These are phyloP conservation scores for Hyphodiscus hymeniophilus DNA, from an alignment of 495 filamentous ascomycete species.

Conservation along the genomic window DNA sequence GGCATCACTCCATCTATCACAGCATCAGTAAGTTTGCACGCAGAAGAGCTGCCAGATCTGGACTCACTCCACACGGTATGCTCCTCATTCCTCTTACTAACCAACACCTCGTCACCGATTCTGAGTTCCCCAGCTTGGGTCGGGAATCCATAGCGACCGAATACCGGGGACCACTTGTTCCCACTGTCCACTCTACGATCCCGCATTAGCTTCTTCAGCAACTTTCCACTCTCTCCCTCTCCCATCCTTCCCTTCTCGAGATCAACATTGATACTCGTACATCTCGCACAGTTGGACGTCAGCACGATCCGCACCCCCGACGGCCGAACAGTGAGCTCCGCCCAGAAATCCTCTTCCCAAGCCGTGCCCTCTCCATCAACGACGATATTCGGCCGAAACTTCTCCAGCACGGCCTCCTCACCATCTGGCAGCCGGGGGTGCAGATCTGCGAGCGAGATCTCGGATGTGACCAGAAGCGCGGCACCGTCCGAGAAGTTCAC, in stretches of 20 bases:
- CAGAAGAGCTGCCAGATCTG: not conserved
- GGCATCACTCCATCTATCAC: constrained; percentile 6
- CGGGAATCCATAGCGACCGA: constrained; percentile 73
- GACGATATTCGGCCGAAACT: constrained; percentile 83
- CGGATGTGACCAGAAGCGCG: constrained; percentile 62
- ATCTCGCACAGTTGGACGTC: constrained; percentile 71
- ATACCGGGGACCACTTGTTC: constrained; percentile 65
- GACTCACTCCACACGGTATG: constrained; percentile 54
- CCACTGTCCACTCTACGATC: constrained; percentile 71
- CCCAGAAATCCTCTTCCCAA: constrained; percentile 89
- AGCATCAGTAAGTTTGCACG: not conserved
- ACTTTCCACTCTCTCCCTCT: constrained; percentile 51
- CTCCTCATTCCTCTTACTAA: constrained; percentile 47
- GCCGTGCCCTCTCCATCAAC: constrained; percentile 48
- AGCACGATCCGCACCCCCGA: constrained; percentile 39
- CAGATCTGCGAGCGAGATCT: constrained; percentile 59
- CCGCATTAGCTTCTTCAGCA: constrained; percentile 71
- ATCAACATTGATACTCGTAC: constrained; percentile 74
- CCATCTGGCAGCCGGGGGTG: constrained; percentile 46
- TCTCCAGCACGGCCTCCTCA: constrained; percentile 57
- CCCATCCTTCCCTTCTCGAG: constrained; percentile 62
- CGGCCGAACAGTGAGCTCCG: constrained; percentile 28
- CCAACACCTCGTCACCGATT: constrained; percentile 64
- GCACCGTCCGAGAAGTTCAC: constrained; percentile 76
- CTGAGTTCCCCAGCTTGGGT: constrained; percentile 30